Percentiles rank a stretch among this genome's conserved stretches.
These are phyloP conservation scores for Saccharomycodes ludwigii DNA, from an alignment of 805 yeast species.

Conservation along the genomic window DNA sequence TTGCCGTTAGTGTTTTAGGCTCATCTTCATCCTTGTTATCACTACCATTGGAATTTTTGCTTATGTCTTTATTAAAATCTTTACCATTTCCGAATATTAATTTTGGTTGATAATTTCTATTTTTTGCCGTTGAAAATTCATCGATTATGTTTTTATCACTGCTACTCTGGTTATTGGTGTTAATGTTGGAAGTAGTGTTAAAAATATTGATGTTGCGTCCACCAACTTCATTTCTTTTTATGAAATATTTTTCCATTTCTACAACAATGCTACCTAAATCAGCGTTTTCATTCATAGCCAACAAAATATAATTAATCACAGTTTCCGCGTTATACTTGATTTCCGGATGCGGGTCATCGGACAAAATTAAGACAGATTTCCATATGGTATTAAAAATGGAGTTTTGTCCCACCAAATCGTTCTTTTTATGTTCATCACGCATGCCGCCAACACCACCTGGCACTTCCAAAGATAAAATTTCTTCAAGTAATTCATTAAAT, in stretches of 20 bases:
- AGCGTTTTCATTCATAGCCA: constrained; percentile 36
- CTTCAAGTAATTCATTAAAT: constrained; percentile 72
- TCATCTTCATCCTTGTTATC: too few species aligned
- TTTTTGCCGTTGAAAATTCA: too few species aligned
- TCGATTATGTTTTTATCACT: too few species aligned
- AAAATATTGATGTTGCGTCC: too few species aligned
- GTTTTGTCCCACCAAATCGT: constrained; percentile 75
- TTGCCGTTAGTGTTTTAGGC: too few species aligned
- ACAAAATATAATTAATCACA: constrained; percentile 60
- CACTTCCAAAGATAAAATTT: constrained; percentile 46
- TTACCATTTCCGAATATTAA: too few species aligned
- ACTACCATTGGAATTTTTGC: too few species aligned
- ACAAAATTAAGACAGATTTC: constrained; percentile 67
- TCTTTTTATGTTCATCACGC: constrained; percentile 35
- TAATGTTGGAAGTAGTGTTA: too few species aligned
- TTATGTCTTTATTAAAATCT: too few species aligned
- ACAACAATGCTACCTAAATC: constrained; percentile 52
- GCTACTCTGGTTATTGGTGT: too few species aligned
- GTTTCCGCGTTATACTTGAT: constrained; percentile 61
- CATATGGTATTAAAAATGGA: constrained; percentile 77
- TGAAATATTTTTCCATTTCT: constrained; percentile 52
- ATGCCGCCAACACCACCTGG: constrained; percentile 11
- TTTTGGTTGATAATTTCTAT: too few species aligned
- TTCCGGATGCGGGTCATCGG: constrained; percentile 83
- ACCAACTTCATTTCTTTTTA: constrained; percentile 31